Base-by-base conservation (phyloP, 2,329 filamentous ascomycete genomes). In the Penicillium sclerotigenum region DNA sequence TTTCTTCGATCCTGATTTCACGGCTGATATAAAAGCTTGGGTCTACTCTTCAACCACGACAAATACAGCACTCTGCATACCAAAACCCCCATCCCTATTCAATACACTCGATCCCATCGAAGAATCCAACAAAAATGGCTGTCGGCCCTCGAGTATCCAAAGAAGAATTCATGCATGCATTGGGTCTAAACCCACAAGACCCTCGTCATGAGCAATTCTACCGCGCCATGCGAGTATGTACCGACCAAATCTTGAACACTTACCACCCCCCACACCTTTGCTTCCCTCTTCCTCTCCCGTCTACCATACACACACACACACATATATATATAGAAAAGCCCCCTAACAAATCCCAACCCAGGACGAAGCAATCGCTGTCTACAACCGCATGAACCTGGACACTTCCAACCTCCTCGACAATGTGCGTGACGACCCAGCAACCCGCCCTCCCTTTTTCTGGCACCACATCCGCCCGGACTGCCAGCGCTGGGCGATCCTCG, bases 111-210 rank as follows among this genome's bases (percentile, higher is more conserved):
- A 40, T 29, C 16, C 9, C 9, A 31, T 40, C 11, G 26, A 33
- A 11, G 18, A 34, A 40, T n/a, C 20, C 26, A 28, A 29, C 33
- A 22, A 52, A 18, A 28, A 74, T 74, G 72, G 59, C 72, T 14
- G 74, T 75, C 52, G 75, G 75, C 26, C 75, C 75, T 41, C 73
- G 75, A 48, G 75, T 72, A 37, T 74, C 75, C 24, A 78, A 78
- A 58, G 75, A 78, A 50, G 76, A 78, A 57, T 78, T 78, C 62
- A 77, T 78, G 74, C 71, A 69, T 22, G 76, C 76, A 22, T 62
- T 78, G 42, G 73, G 72, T 34, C 65, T 78, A 13, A 72, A 71
- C 47, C 67, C 74, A 5, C 72, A 71, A 29, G 70, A 77, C 58
- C 70, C 73, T 22, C 73, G 75, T 54, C 72, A 77, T 65, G 76